These are phyloP conservation scores for Haplosporangium sp. DNA, from an alignment of 371 early-diverging fungal genomes.

Conservation along the genomic window DNA sequence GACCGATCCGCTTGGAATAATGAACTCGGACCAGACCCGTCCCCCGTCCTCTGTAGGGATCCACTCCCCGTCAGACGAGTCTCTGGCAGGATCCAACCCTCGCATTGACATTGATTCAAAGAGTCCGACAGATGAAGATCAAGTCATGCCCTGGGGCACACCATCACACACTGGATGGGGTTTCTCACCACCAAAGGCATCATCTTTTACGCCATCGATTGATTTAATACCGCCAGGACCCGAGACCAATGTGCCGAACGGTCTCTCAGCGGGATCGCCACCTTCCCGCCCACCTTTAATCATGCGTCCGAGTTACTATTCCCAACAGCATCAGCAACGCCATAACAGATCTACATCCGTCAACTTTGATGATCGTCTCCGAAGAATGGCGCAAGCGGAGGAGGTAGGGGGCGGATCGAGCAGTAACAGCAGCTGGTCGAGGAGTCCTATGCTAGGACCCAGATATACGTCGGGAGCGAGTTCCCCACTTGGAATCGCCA, in stretches of 20 bases:
- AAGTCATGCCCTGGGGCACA: constrained; percentile 37
- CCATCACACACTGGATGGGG: constrained; percentile 55
- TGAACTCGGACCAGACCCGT: constrained; percentile 9
- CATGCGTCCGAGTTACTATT: constrained; percentile 9
- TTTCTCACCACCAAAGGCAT: constrained; percentile 45
- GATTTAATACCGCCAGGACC: constrained; percentile 12
- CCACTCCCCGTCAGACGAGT: constrained; percentile 7
- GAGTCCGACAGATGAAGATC: constrained; percentile 28
- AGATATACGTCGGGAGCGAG: constrained; percentile 34
- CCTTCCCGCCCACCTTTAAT: constrained; percentile 17
- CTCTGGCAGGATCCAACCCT: constrained; percentile 5
- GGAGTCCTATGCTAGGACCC: constrained; percentile 34
- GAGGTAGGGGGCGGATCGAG: constrained; percentile 27
- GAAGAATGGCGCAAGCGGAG: constrained; percentile 15
- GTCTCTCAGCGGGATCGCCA: constrained; percentile 7
- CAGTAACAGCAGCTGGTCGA: constrained; percentile 43
- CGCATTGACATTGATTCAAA: constrained; percentile 13
- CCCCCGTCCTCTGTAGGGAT: background rate
- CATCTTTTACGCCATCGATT: constrained; percentile 7
- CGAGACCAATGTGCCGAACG: background rate
- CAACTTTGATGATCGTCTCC: constrained; percentile 49
- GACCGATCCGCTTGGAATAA: constrained; percentile 64
- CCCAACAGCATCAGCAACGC: constrained; percentile 34
- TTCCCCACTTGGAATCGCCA: constrained; percentile 23
- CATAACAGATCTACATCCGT: constrained; percentile 39